Evolutionary conservation across 2,329 filamentous ascomycete genomes (phyloP).

Genomic region (Verticillium longisporum): DNA sequence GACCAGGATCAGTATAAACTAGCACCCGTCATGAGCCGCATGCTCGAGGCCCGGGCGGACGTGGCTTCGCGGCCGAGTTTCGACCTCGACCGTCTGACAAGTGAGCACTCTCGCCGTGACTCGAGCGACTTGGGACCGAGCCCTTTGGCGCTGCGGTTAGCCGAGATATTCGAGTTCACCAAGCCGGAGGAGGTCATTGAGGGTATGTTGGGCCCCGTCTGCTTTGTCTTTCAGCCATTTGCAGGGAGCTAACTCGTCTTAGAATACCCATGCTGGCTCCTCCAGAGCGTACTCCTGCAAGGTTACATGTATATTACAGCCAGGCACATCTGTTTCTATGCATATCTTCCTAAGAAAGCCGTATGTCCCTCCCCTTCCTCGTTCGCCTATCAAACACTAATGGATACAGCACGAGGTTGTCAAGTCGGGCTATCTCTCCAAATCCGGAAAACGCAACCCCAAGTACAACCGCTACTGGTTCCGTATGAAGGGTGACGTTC

Average conservation of each 20-base stretch:
- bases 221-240: background rate
- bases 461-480: constrained; percentile 93
- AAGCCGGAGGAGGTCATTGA: constrained; percentile 77
- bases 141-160: constrained; percentile 63
- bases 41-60: constrained; percentile 64
- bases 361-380: constrained; percentile 28
- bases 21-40: constrained; percentile 69
- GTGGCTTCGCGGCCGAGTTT: constrained; percentile 53
- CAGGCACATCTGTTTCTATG: constrained; percentile 93
- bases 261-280: constrained; percentile 90
- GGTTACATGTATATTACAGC: constrained; percentile 95
- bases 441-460: constrained; percentile 81
- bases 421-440: constrained; percentile 84
- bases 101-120: constrained; percentile 20
- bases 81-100: constrained; percentile 41
- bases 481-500: constrained; percentile 79
- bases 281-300: constrained; percentile 86
- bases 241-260: constrained; percentile 5
- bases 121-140: constrained; percentile 33
- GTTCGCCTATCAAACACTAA: background rate
- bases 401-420: constrained; percentile 55
- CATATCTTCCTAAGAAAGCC: constrained; percentile 90
- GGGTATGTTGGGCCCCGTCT: constrained; percentile 35
- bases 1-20: constrained; percentile 37
- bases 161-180: constrained; percentile 81